These are phyloP conservation scores for Entophlyctis luteolus DNA, from an alignment of 192 early-diverging fungal species.

Conservation along the genomic window DNA sequence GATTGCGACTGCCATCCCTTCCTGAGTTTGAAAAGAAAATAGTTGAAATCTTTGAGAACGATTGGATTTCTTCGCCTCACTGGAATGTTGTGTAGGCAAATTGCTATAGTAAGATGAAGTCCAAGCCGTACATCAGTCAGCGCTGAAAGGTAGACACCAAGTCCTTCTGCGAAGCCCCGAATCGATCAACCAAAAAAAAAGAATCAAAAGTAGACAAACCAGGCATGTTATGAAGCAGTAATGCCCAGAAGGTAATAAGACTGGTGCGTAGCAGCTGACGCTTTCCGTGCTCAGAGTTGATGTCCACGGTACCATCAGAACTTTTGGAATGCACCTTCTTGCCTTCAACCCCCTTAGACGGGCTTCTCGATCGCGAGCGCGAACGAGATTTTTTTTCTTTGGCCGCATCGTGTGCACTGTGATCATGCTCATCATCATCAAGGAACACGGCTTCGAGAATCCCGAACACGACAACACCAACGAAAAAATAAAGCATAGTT, in stretches of 20 bases:
- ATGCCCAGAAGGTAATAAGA: slow-evolving; percentile 49
- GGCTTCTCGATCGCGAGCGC: not conserved
- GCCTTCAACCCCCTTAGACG: not conserved
- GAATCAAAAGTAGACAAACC: not conserved
- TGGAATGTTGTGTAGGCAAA: slow-evolving; percentile 51
- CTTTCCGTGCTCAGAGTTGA: slow-evolving; percentile 24
- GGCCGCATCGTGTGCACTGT: not conserved
- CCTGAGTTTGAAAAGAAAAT: too few relatives aligned
- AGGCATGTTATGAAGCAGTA: slow-evolving; percentile 50
- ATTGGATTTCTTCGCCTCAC: slow-evolving; percentile 8
- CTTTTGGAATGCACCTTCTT: not conserved
- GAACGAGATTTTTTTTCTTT: slow-evolving; percentile 15
- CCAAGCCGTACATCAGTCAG: slow-evolving; percentile 42
- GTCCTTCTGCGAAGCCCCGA: slow-evolving; percentile 32
- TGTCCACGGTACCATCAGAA: not conserved
- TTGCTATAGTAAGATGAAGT: slow-evolving; percentile 47
- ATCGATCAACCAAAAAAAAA: not conserved
- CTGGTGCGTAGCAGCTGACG: slow-evolving; percentile 40
- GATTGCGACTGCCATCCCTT: slow-evolving; percentile 59
- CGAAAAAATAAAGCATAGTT: slow-evolving; percentile 49
- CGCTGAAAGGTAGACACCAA: slow-evolving; percentile 47
- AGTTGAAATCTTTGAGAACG: not conserved
- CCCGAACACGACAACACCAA: slow-evolving; percentile 45
- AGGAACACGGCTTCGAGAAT: slow-evolving; percentile 34
- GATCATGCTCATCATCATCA: slow-evolving; percentile 28